Base-by-base conservation (phyloP, 495 filamentous ascomycete species). In the Xylaria sp. region DNA sequence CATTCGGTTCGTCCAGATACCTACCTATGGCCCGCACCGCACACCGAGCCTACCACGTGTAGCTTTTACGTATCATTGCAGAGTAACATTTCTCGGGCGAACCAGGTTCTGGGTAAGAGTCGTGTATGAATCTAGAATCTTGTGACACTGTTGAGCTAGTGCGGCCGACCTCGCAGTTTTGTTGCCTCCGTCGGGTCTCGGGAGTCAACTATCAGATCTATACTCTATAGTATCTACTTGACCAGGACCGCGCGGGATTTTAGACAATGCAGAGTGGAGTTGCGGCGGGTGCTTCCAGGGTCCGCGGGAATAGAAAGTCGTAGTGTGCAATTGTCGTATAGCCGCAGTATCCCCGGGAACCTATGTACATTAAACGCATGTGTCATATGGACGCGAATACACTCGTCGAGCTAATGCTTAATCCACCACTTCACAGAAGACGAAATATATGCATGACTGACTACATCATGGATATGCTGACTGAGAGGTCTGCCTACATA, bases 391-490 rank as follows among this genome's bases (percentile, higher is more conserved):
- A n/a, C n/a, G n/a, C n/a, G n/a, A n/a, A n/a, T n/a, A n/a, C n/a
- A n/a, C n/a, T n/a, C n/a, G n/a, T n/a, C n/a, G 17, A 35, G 29
- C 19, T 17, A n/a, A 9, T 58, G 29, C 1, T 4, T 0, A 9
- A 0, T 7, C 53, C 1, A 31, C 5, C 3, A 11, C 7, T 19
- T 8, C 19, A 29, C 29, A 7, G 8, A 35, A n/a, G 53, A 31
- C 19, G 29, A 35, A 29, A 9, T n/a, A 40, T 59, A 35, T 57
- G 29, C 53, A 58, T 7, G 12, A 33, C 26, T 17, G 5, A 55
- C 4, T 35, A 59, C 31, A 37, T 59, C 57, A 59, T 59, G 31
- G 21, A 59, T 11, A 37, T 59, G 33, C 57, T 59, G 33, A 59
- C 57, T 17, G 33, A 40, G 57, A n/a, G 33, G 31, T 24, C 50